These are phyloP conservation scores for Mycena capillaripes DNA, from an alignment of 768 basidiomycete genomes.

Conservation along the genomic window DNA sequence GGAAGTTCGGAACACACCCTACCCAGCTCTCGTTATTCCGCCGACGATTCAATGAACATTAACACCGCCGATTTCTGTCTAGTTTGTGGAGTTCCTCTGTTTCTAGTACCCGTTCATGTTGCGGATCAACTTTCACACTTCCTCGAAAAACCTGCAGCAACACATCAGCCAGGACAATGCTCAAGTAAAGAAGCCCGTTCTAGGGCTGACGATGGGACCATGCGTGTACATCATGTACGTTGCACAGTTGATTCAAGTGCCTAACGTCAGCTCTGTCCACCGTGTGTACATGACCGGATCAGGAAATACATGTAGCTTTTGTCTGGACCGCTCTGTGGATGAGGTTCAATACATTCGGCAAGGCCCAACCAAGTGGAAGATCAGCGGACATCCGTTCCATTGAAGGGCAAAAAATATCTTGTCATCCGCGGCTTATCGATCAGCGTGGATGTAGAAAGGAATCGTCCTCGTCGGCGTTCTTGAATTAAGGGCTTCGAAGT, in stretches of 20 bases:
- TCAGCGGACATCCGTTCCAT: neutral
- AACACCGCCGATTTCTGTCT: too few species aligned
- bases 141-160: too few species aligned
- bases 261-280: too few species aligned
- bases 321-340: neutral
- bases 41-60: too few species aligned
- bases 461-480: neutral
- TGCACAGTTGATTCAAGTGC: neutral
- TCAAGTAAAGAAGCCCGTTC: too few species aligned
- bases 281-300: neutral
- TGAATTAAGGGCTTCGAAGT: neutral
- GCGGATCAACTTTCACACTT: too few species aligned
- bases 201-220: too few species aligned
- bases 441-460: neutral
- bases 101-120: too few species aligned
- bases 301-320: neutral
- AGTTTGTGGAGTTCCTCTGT: too few species aligned
- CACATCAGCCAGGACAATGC: too few species aligned
- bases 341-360: neutral
- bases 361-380: neutral
- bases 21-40: too few species aligned
- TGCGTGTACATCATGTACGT: neutral
- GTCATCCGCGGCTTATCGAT: constrained; percentile 10
- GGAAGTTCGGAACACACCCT: too few species aligned
- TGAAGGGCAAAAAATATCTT: constrained; percentile 1